These are phyloP conservation scores for Tolypocladium endophyticum DNA, from an alignment of 2,329 filamentous ascomycete species.

Conservation along the genomic window DNA sequence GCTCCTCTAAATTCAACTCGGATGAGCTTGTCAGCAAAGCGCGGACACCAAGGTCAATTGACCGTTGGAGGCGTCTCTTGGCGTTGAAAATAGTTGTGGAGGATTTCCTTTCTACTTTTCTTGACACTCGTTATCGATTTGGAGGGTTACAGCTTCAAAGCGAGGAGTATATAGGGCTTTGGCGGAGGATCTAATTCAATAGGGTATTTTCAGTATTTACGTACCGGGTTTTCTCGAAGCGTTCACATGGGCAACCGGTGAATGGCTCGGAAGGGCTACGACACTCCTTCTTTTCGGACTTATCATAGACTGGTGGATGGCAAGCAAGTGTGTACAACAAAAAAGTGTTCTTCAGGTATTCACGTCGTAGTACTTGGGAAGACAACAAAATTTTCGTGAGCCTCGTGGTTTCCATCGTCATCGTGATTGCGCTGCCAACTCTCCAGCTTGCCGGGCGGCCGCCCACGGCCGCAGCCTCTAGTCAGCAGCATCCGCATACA, in stretches of 20 bases:
- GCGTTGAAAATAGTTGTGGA: neutral
- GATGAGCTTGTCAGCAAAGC: neutral
- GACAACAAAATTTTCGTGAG: neutral
- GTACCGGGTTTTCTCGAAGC: neutral
- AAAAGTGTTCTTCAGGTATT: neutral
- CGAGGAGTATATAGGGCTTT: neutral
- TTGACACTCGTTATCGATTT: neutral
- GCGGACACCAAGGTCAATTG: neutral
- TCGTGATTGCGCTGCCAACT: neutral
- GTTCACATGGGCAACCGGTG: neutral
- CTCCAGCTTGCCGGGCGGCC: neutral
- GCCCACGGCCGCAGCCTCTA: slow-evolving; percentile 3
- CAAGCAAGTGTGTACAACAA: neutral
- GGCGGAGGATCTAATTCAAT: neutral
- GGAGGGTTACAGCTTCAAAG: neutral
- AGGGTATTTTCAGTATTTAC: neutral
- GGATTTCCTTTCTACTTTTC: neutral
- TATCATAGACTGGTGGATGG: neutral
- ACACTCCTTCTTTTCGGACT: neutral
- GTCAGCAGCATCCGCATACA: slow-evolving; percentile 12
- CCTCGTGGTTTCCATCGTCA: neutral
- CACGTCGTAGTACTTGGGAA: neutral
- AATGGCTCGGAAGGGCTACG: neutral
- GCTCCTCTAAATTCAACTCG: slow-evolving; percentile 16
- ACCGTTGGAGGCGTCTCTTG: neutral